These are phyloP conservation scores for Bipolaris victoriae DNA, from an alignment of 2,329 filamentous ascomycete genomes.

Conservation along the genomic window DNA sequence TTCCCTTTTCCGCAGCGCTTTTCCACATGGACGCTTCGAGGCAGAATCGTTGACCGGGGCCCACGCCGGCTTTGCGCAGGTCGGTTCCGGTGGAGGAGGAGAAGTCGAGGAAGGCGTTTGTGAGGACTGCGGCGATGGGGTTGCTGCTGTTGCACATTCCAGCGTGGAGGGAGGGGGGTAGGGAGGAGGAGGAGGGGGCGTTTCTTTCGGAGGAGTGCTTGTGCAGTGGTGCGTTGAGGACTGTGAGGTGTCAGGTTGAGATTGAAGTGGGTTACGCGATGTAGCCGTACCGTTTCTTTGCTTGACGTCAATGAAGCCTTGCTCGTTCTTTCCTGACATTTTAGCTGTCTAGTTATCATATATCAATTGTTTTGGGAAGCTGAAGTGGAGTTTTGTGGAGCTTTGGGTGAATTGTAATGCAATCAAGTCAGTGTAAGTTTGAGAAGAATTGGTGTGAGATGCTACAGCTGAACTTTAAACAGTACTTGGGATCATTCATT, in stretches of 20 bases:
- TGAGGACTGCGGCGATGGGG: constrained; percentile 62
- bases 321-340: constrained; percentile 31
- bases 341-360: constrained; percentile 15
- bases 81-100: constrained; percentile 63
- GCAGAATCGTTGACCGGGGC: constrained; percentile 64
- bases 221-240: constrained; percentile 34
- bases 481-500: not conserved
- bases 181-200: constrained; percentile 7
- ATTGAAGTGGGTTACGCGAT: not conserved
- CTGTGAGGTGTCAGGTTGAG: constrained; percentile 10
- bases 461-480: not conserved
- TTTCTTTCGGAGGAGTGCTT: constrained; percentile 24
- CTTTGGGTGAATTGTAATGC: not conserved
- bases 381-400: not conserved
- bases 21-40: constrained; percentile 63
- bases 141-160: constrained; percentile 28
- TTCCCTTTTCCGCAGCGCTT: constrained; percentile 44
- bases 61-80: constrained; percentile 60
- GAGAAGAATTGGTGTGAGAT: not conserved
- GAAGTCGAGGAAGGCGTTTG: constrained; percentile 66
- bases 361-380: not conserved
- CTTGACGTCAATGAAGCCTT: constrained; percentile 34
- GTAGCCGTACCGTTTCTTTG: constrained; percentile 33
- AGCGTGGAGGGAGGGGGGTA: constrained; percentile 14
- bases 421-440: not conserved